These are phyloP conservation scores for Umbelopsis sp. DNA, from an alignment of 192 early-diverging fungal species.

Conservation along the genomic window DNA sequence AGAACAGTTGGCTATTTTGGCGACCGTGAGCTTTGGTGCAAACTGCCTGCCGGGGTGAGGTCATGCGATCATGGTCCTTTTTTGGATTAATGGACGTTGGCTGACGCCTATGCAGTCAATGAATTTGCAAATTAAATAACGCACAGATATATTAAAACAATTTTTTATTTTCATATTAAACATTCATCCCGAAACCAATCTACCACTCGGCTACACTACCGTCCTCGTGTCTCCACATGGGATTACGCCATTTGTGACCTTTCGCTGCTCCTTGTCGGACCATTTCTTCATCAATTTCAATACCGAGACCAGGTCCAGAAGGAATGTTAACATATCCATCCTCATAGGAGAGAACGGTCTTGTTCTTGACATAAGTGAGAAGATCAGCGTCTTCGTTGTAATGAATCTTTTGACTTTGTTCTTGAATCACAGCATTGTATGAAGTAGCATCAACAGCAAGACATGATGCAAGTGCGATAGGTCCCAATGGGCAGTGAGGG, in stretches of 20 bases:
- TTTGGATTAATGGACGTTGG: neutral
- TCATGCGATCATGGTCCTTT: neutral
- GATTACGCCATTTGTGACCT: slow-evolving; percentile 23
- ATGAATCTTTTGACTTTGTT: slow-evolving; percentile 20
- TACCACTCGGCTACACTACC: slow-evolving; percentile 24
- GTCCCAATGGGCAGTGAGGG: slow-evolving; percentile 21
- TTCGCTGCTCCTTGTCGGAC: neutral
- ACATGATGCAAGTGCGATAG: slow-evolving; percentile 15
- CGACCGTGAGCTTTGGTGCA: neutral
- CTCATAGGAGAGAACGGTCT: slow-evolving; percentile 2
- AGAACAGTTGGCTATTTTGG: neutral
- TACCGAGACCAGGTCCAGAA: slow-evolving; percentile 13
- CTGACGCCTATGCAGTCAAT: neutral
- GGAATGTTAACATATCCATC: slow-evolving; percentile 18
- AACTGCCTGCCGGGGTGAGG: neutral
- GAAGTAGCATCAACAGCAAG: slow-evolving; percentile 17
- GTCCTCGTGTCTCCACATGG: slow-evolving; percentile 24
- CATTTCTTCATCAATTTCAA: slow-evolving; percentile 13
- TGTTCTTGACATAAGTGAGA: slow-evolving; percentile 23
- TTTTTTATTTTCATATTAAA: no score
- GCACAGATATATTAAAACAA: neutral
- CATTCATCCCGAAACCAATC: neutral
- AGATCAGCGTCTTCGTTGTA: slow-evolving; percentile 22
- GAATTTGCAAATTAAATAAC: neutral
- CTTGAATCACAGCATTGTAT: slow-evolving; percentile 24